Conservation (phyloP, 2,329 filamentous ascomycete species). For the Arthrobotrys sinensis region DNA sequence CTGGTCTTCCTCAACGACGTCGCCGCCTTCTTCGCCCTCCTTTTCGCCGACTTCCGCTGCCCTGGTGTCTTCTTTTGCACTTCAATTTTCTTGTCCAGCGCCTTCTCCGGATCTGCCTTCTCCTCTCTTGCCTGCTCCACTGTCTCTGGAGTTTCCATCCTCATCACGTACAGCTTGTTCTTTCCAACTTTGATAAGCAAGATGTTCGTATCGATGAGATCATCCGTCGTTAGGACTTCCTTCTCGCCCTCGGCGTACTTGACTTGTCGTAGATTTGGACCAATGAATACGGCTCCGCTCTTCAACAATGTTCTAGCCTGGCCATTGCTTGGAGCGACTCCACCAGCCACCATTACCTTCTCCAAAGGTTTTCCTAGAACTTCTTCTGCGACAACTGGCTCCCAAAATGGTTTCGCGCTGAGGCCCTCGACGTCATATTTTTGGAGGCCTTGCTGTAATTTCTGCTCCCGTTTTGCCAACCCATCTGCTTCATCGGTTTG, state of each 20-base stretch:
- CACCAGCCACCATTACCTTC: slow-evolving; percentile 23
- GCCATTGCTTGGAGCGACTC: slow-evolving; percentile 27
- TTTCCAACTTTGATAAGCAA: slow-evolving; percentile 50
- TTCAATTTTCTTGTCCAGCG: neutral
- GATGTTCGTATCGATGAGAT: slow-evolving; percentile 34
- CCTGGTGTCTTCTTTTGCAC: neutral
- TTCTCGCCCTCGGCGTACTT: slow-evolving; percentile 16
- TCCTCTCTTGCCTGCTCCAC: slow-evolving; percentile 15
- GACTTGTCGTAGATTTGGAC: slow-evolving; percentile 43
- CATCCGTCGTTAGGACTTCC: neutral
- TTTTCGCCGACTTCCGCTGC: slow-evolving; percentile 20
- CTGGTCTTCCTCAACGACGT: neutral
- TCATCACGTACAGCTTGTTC: slow-evolving; percentile 42
- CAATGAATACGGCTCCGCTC: slow-evolving; percentile 43
- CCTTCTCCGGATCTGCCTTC: neutral
- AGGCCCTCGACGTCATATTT: slow-evolving; percentile 31
- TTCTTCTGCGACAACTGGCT: slow-evolving; percentile 8
- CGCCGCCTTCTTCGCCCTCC: slow-evolving; percentile 14
- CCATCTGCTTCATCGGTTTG: neutral
- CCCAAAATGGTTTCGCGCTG: slow-evolving; percentile 34
- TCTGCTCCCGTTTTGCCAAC: neutral
- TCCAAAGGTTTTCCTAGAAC: slow-evolving; percentile 37
- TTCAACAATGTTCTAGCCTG: slow-evolving; percentile 39
- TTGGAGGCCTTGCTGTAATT: slow-evolving; percentile 1
- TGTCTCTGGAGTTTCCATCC: slow-evolving; percentile 6